Evolutionary conservation across 805 yeast genomes (phyloP).

Genomic region (Lipomyces chichibuensis): DNA sequence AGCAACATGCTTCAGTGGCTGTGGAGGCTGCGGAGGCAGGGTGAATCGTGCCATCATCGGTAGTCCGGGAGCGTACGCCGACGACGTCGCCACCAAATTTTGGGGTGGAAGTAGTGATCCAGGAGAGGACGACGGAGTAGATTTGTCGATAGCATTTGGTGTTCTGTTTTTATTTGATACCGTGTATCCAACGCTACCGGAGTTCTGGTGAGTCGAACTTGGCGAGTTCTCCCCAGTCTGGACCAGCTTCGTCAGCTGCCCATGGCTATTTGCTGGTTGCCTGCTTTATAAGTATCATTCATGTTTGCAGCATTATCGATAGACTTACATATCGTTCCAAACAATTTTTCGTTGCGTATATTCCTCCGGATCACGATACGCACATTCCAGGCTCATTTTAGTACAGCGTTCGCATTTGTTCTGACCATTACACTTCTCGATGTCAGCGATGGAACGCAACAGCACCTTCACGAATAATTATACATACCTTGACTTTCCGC

Average conservation of each 20-base stretch:
- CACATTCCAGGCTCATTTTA: constrained; percentile 32
- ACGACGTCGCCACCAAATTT: not conserved
- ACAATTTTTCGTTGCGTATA: constrained; percentile 10
- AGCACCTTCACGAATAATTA: not conserved
- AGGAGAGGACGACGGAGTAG: not conserved
- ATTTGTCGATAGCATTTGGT: not conserved
- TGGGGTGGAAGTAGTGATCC: not conserved
- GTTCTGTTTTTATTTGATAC: not conserved
- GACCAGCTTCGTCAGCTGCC: not conserved
- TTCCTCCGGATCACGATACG: constrained; percentile 25
- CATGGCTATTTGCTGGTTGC: not conserved
- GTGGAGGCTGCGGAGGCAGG: not conserved
- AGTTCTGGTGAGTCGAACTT: not conserved
- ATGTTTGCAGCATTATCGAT: too few species aligned
- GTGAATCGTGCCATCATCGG: not conserved
- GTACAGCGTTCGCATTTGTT: constrained; percentile 36
- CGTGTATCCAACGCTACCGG: not conserved
- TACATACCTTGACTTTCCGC: constrained; percentile 37
- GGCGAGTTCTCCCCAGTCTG: not conserved
- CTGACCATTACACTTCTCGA: constrained; percentile 37
- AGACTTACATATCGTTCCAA: constrained; percentile 8
- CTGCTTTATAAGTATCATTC: not conserved
- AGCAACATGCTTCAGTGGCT: not conserved
- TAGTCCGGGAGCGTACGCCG: not conserved
- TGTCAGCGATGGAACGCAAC: not conserved